Evolutionary conservation across 2,329 filamentous ascomycete genomes (phyloP), one percentile per base, ranked within the genome.

Genomic region (Ciborinia camelliae): DNA sequence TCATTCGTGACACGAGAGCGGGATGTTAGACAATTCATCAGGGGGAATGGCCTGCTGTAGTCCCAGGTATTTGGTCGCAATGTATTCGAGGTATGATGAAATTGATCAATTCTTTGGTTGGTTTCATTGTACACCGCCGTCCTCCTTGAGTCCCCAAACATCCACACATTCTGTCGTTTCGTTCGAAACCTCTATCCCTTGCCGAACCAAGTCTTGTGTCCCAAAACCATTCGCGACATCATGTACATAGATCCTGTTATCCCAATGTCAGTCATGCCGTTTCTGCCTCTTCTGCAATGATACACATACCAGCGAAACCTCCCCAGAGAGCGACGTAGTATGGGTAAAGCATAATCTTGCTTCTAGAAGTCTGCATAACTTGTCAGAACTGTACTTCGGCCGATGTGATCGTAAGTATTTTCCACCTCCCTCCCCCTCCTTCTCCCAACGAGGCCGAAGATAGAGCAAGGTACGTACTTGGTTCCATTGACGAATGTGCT

Each of bases 131-230:
- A 72, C 68, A 70, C 28, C 45, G 23, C 47, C 20, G 62, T 35
- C 14, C 54, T 54, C 43, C 45, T 18, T 26, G 3, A 61, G 23
- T 23, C 62, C 30, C 39, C 52, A 45, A 47, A 45, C 35, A 59
- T 20, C 47, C 48, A 47, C 12, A 48, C 32, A n/a, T 12, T 32
- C 18, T 41, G 59, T 59, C 15, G 23, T 51, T 28, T 50, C 26
- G 4, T 50, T 43, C 28, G 26, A n/a, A 60, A 60, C 53, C 43
- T 71, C 75, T 82, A 86, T 70, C 79, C 75, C 77, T 84, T 82
- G 75, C 82, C 79, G 73, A 86, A 90, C 87, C 87, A 92, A 68
- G 87, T 91, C 85, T 92, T 93, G 83, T 93, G 86, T 74, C 90
- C 90, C 68, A 87, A 76, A 69, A 90, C 80, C 81, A 90, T 86